A percentile compares a stretch with the other conserved stretches of the same genome.
Conservation (phyloP, 768 basidiomycete genomes). For the Leucosporidium creatinivorum region DNA sequence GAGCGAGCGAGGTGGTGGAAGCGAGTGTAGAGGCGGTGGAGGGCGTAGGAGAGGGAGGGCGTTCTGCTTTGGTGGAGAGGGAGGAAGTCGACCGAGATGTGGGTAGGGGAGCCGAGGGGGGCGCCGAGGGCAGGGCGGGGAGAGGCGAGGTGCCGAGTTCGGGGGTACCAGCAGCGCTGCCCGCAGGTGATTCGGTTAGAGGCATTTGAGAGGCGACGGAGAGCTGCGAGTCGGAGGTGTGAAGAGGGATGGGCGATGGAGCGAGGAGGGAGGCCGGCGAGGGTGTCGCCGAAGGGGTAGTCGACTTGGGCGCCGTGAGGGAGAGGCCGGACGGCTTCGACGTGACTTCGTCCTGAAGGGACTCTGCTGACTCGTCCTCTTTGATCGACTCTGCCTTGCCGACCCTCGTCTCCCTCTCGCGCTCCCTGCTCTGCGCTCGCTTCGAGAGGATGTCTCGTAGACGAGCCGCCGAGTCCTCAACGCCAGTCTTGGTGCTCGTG, state of each 20-base stretch:
- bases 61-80: background rate
- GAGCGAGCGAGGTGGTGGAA: background rate
- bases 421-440: conserved; percentile 20
- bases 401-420: conserved; percentile 4
- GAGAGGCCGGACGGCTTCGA: conserved; percentile 7
- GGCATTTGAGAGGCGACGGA: no score
- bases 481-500: no score
- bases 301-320: conserved; percentile 4
- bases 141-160: background rate
- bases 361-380: background rate
- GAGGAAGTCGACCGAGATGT: background rate
- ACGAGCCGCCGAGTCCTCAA: conserved; percentile 12
- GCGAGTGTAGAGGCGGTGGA: background rate
- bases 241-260: no score
- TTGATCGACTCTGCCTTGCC: background rate
- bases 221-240: no score
- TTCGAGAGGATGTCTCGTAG: conserved; percentile 17
- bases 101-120: background rate
- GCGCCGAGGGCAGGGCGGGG: background rate
- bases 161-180: background rate
- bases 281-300: background rate
- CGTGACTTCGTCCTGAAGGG: background rate
- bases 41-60: background rate
- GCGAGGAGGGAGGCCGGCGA: background rate
- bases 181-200: background rate